Evolutionary conservation across 257 asterid genomes (phyloP).

Genomic region (Coffea eugenioides): DNA sequence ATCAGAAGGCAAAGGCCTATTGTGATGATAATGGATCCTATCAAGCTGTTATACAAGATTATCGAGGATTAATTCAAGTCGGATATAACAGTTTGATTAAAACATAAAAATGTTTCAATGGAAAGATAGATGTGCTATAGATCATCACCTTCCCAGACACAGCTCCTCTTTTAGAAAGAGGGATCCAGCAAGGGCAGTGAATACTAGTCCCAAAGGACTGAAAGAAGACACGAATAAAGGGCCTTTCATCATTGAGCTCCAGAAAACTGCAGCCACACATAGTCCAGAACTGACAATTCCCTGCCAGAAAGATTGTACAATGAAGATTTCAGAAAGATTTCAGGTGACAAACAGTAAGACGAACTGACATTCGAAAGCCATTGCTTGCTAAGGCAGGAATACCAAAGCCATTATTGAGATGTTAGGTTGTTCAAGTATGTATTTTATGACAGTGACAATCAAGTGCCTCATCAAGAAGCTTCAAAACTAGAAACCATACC

Average conservation of each 20-base stretch:
- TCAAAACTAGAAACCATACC: slow-evolving; percentile 5
- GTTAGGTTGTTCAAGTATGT: not conserved
- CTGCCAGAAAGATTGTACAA: slow-evolving; percentile 17
- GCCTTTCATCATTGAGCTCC: slow-evolving; percentile 36
- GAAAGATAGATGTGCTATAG: not conserved
- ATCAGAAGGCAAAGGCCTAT: slow-evolving; percentile 31
- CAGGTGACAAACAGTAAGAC: not conserved
- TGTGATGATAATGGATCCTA: slow-evolving; percentile 35
- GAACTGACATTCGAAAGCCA: not conserved
- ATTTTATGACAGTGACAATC: not conserved
- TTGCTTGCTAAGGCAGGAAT: not conserved
- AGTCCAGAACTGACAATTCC: slow-evolving; percentile 38
- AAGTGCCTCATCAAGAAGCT: not conserved
- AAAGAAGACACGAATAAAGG: slow-evolving; percentile 40
- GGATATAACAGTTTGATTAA: not conserved
- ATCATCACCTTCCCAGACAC: slow-evolving; percentile 39
- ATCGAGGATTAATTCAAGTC: not conserved
- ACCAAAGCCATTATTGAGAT: not conserved
- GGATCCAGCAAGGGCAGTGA: slow-evolving; percentile 35
- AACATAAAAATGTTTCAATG: not conserved
- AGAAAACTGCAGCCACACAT: slow-evolving; percentile 16
- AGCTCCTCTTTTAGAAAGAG: slow-evolving; percentile 31
- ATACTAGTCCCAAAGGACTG: slow-evolving; percentile 30
- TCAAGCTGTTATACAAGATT: slow-evolving; percentile 14
- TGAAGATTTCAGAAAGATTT: not conserved